Evolutionary conservation across 163 green algal species (phyloP), one percentile per base, ranked within the genome.

Genomic region (Chlamydomonas reinhardtii): DNA sequence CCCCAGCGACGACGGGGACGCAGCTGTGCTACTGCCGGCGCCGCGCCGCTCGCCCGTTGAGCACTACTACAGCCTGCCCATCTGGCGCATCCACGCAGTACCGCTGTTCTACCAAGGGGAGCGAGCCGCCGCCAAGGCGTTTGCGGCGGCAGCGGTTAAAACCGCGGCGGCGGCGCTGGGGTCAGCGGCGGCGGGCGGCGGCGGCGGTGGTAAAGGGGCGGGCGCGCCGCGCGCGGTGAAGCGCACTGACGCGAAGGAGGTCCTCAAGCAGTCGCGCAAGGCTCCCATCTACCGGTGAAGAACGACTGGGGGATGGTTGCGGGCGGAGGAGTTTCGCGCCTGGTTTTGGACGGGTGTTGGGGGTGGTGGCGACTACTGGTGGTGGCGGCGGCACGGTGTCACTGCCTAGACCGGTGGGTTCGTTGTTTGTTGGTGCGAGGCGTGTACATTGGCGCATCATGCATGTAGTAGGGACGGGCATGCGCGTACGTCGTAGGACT

Each of bases 51-150:
- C 76, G 32, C 70, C 85, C 24, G 12, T 61, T 4, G 72, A 56
- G 64, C 83, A 90, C 0, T 91, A 87, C 62, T 83, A 54, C 32
- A 43, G n/a, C 12, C 78, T 83, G 22, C 85, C 92, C 16, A 92
- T 95, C 17, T 95, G 92, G 92, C 92, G 93, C 76, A 78, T 95
- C n/a, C 84, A 88, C 20, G 82, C 90, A 0, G 27, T 87, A 48
- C 85, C 94, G 31, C 31, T 94, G 52, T 92, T 91, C 34, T 95
- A 91, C 37, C 65, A 85, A 39, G 70, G 83, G 24, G 82, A 93
- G 20, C 76, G 92, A 0, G 16, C 81, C 2, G 43, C 77, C 15
- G 90, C 89, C 20, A 94, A 94, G 81, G 37, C 37, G 6, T 86
- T 94, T 22, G 90, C 90, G 9, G 89, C 88, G 43, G 54, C 39